A percentile compares a stretch with the other conserved stretches of the same genome.
Evolutionary conservation across 495 filamentous ascomycete species (phyloP).

Genomic region (Evansstolkia leycettana): DNA sequence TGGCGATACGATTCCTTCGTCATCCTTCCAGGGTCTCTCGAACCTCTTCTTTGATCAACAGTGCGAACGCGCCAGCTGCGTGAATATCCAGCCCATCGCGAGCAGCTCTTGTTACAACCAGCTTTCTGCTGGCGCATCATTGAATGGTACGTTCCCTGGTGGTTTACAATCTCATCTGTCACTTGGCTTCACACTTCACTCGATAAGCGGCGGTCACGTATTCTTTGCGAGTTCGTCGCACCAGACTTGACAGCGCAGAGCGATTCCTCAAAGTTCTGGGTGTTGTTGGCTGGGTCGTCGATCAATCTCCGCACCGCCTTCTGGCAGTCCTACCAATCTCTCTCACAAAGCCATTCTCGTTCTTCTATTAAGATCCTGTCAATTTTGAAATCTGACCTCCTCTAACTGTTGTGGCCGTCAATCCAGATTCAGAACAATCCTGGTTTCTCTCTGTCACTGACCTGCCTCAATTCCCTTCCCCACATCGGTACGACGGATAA

Average conservation of each 20-base stretch:
- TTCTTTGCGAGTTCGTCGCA: no score
- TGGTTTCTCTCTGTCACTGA: conserved; percentile 9
- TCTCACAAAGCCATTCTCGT: background rate
- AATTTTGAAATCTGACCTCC: conserved; percentile 15
- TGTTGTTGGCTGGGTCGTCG: background rate
- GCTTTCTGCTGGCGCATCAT: conserved; percentile 30
- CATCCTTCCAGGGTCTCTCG: conserved; percentile 1
- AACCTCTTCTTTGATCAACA: conserved; percentile 2
- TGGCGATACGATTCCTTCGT: no score
- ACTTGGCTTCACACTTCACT: no score
- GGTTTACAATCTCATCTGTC: conserved; percentile 6
- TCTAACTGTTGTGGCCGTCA: conserved; percentile 11
- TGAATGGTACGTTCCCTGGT: conserved; percentile 29
- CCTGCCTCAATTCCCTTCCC: conserved; percentile 10
- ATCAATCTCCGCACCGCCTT: conserved; percentile 41
- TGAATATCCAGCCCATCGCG: conserved; percentile 28
- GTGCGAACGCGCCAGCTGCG: conserved; percentile 17
- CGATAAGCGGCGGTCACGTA: no score
- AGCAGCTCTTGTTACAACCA: conserved; percentile 23
- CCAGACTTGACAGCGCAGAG: no score
- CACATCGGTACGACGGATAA: conserved; percentile 9
- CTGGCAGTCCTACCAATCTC: conserved; percentile 9
- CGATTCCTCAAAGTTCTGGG: background rate
- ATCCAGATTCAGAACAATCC: conserved; percentile 6
- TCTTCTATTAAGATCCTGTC: conserved; percentile 5